Evolutionary conservation across 257 asterid species (phyloP), one percentile per base, ranked within the genome.

Genomic region (Nicotiana obtusifolia): DNA sequence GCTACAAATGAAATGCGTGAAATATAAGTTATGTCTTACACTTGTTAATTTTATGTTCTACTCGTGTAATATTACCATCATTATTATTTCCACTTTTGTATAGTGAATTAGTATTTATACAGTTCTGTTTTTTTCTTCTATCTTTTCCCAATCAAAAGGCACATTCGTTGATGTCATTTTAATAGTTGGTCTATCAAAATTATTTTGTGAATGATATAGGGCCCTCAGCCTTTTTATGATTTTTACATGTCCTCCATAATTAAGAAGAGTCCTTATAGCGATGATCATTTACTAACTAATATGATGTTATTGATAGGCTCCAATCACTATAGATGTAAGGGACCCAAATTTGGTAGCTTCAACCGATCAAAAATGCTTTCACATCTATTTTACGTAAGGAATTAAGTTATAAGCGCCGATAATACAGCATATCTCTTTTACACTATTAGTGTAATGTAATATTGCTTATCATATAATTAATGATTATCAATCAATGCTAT

Each of bases 161-260:
- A 64, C n/a, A 64, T 64, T 64, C 41, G 5, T 64, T 64, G 44
- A n/a, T 28, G 73, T 30, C 16, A 30, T 64, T 64, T 30, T n/a
- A 28, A 28, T 64, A 28, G 20, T 64, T 64, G 47, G 44, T 64
- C 5, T 56, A 64, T 64, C 22, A 2, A 19, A 56, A 56, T 56
- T 56, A 56, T 56, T 19, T 56, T 17, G 62, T 56, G 24, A 17
- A 64, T 64, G 81, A 14, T 61, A 37, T 56, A 76, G 87, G 90
- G 20, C 90, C 91, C 86, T 85, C 83, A 56, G 22, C 83, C 86
- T 82, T 89, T 88, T 87, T 30, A 88, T 83, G 68, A 90, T 84
- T 79, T 88, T 87, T 84, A 90, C 88, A 85, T 87, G 90, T 90
- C 90, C 92, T 86, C 87, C 88, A 88, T 64, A 86, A 86, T 82